Percentiles rank a stretch among this genome's conserved stretches.
Conservation (phyloP, 75 land plant genomes). For the Cupressus sempervirens region DNA sequence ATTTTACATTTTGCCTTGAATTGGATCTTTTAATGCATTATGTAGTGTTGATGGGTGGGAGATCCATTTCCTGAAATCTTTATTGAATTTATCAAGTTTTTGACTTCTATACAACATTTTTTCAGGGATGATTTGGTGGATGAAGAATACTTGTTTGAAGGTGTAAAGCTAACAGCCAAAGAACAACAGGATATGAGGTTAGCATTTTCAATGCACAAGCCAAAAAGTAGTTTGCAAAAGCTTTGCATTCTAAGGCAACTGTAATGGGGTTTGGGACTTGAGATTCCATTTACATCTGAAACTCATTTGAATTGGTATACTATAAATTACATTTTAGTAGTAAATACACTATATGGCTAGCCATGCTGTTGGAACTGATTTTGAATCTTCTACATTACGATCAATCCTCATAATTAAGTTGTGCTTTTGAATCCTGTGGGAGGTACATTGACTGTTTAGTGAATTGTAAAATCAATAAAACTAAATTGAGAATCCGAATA, state of each 20-base stretch:
- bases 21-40: neutral
- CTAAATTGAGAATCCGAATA: too few relatives aligned
- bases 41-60: neutral
- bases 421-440: neutral
- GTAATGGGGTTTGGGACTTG: neutral
- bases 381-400: neutral
- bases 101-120: conserved; percentile 1
- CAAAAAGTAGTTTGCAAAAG: neutral
- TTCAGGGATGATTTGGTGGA: conserved; percentile 65
- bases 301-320: neutral
- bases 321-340: neutral
- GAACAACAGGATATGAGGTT: conserved; percentile 71
- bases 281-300: neutral
- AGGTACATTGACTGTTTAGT: neutral
- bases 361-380: neutral
- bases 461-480: neutral
- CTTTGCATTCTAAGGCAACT: neutral
- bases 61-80: neutral
- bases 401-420: neutral
- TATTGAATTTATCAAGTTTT: neutral
- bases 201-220: neutral
- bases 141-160: conserved; percentile 84
- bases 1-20: neutral
- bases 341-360: neutral
- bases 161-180: conserved; percentile 71